These are phyloP conservation scores for Conticribra guillardii DNA, from an alignment of 108 stramenopile genomes.

Conservation along the genomic window DNA sequence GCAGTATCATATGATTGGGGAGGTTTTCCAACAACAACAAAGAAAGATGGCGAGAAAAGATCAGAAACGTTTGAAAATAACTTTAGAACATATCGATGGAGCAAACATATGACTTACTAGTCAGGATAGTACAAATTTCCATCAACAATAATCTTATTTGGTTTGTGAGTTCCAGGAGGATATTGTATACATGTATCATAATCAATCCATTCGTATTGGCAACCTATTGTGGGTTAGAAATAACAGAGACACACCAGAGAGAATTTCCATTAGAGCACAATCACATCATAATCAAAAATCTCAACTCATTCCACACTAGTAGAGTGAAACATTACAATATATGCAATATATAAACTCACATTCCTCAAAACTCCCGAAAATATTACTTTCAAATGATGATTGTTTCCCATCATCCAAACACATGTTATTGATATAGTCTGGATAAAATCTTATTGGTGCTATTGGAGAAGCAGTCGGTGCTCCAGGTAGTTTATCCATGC, in stretches of 20 bases:
- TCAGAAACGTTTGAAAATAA: too few species aligned
- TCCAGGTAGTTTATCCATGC: neutral
- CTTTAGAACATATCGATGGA: neutral
- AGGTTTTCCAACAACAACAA: too few species aligned
- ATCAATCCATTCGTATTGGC: slow-evolving; percentile 1
- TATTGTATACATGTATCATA: neutral
- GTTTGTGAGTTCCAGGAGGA: neutral
- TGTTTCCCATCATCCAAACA: slow-evolving; percentile 22
- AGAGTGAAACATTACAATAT: too few species aligned
- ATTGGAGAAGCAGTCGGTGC: neutral
- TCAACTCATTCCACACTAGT: too few species aligned
- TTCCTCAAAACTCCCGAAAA: slow-evolving; percentile 23
- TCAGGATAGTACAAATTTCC: slow-evolving; percentile 10
- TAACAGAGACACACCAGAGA: too few species aligned
- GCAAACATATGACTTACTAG: slow-evolving; percentile 9
- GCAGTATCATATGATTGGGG: neutral
- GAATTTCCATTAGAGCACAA: too few species aligned
- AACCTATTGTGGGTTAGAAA: neutral
- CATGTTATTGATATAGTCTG: slow-evolving; percentile 14
- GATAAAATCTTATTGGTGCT: neutral
- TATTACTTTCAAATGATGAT: slow-evolving; percentile 19
- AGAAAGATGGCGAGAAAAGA: too few species aligned
- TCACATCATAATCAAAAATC: too few species aligned
- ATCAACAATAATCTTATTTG: neutral
- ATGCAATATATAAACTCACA: slow-evolving; percentile 11